Percentiles rank a stretch among this genome's conserved stretches.
Evolutionary conservation across 1,284 basidiomycete species (phyloP).

Genomic region (Pisolithus thermaeus): DNA sequence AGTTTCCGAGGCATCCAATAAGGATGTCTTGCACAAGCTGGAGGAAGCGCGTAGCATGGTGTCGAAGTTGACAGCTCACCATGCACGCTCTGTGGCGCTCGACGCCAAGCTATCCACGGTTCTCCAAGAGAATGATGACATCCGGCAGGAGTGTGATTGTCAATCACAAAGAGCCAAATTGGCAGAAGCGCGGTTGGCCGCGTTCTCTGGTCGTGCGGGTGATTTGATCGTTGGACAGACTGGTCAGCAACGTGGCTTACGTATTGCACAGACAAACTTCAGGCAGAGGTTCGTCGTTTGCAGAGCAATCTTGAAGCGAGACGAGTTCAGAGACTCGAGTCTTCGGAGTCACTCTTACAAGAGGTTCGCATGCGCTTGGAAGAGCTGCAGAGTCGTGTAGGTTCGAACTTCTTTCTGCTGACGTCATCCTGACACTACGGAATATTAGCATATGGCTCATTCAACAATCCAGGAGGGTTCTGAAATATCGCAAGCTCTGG

Average conservation of each 20-base stretch:
- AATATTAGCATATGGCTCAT: conserved; percentile 38
- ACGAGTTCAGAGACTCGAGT: conserved; percentile 60
- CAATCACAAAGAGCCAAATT: conserved; percentile 66
- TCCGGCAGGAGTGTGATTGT: conserved; percentile 75
- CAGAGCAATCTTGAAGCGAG: conserved; percentile 63
- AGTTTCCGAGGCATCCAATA: conserved; percentile 74
- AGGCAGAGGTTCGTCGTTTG: conserved; percentile 59
- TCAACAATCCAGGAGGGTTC: conserved; percentile 42
- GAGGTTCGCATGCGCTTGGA: conserved; percentile 69
- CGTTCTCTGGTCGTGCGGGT: conserved; percentile 62
- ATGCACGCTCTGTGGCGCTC: conserved; percentile 65
- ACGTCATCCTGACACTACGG: conserved; percentile 7
- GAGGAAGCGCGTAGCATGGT: conserved; percentile 71
- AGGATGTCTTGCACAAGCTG: conserved; percentile 68
- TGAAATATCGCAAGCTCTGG: conserved; percentile 65
- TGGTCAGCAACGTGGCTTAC: not conserved
- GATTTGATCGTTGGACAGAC: conserved; percentile 22
- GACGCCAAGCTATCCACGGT: conserved; percentile 59
- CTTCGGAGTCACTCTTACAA: conserved; percentile 65
- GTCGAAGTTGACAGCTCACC: conserved; percentile 61
- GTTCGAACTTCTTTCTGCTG: conserved; percentile 13
- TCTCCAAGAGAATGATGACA: conserved; percentile 76
- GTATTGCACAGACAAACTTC: conserved; percentile 56
- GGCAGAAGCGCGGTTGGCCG: conserved; percentile 61
- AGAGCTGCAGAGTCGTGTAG: conserved; percentile 53